Base-by-base conservation (phyloP, 805 yeast genomes). In the Barnettozyma californica region DNA sequence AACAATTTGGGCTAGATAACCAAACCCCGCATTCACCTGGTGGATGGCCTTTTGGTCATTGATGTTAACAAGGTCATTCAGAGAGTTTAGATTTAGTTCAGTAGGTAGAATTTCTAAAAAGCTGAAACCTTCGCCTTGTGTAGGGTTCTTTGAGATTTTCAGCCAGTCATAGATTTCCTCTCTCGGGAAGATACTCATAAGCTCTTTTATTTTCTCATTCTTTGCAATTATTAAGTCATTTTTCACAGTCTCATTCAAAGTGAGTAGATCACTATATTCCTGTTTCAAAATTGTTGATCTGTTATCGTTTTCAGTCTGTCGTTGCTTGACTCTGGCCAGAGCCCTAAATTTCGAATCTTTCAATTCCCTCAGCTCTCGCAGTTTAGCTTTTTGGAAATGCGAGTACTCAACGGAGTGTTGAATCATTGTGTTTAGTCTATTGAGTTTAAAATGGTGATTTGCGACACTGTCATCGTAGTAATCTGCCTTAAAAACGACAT, bases 1-100 rank as follows among this genome's bases (percentile, higher is more conserved):
- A 1, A 68, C 55, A 4, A 73, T 50, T 13, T 68, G 66, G 4
- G 67, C 53, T 6, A 73, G 48, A 45, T 64, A 68, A 1, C 76
- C 76, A 31, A 69, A 54, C 10, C 57, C 65, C 2, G 67, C 63
- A 37, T 63, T 62, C 21, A 69, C 53, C 36, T 69, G 61, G 9
- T 61, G 51, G 11, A 58, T 53, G 11, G 38, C 8, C 13, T 44
- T 18, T 10, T 49, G 39, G 20, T 57, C 54, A 40, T 46, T 51
- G 3, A 53, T 23, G 20, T 51, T 55, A n/a, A 54, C 25, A 6
- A 55, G 29, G 16, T 37, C 43, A 0, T 50, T 51, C 31, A 57
- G 37, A 4, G 53, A 42, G 31, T 52, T 46, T 9, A 57, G 25
- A 13, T 54, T 48, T 2, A 58, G 35, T 10, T 52, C 53, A 4